Base-by-base conservation (phyloP, 306 rosid genomes). In the Pterocarpus macrocarpus region DNA sequence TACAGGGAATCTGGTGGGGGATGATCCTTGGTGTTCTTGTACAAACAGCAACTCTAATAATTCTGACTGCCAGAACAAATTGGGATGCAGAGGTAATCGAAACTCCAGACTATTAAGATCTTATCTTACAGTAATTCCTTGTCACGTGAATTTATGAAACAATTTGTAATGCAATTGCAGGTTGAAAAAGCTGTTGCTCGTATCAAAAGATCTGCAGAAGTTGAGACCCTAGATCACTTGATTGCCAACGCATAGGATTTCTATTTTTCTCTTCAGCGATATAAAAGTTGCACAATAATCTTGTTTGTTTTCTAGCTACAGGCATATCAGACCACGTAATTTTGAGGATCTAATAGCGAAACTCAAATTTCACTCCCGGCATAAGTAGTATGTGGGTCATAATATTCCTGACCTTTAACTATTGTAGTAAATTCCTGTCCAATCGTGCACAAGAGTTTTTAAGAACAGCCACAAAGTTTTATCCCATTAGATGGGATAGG, bases 1-100 rank as follows among this genome's bases (percentile, higher is more conserved):
- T 69, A 44, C 76, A 90, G 94, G 97, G 92, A 5, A 92, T 90
- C 12, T 90, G 92, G 92, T 91, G 96, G 96, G 94, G 93, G 2
- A 87, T 90, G 94, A 82, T 92, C 73, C 73, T 89, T 81, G 97
- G 93, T 77, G 94, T 92, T 80, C 66, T 89, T 73, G n/a, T 89
- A 75, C 97, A 92, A 77, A 92, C 97, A 82, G 0, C 44, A 3
- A 67, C 89, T 69, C 91, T 88, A 32, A 81, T 90, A 56, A 53
- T 92, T 70, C 74, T 92, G 10, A 90, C 94, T 5, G 90, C 84
- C 4, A 87, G 90, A 79, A 89, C 97, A 66, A 83, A 92, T 41
- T 92, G 97, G 94, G 43, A 83, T 59, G 75, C 76, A 7, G 92
- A 92, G 94, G 97, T 92, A 69, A 73, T 34, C 57, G 34, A 70